phyloP scores from a whole-genome alignment of 768 basidiomycete genomes.

The Paxillus rubicundulus region DNA sequence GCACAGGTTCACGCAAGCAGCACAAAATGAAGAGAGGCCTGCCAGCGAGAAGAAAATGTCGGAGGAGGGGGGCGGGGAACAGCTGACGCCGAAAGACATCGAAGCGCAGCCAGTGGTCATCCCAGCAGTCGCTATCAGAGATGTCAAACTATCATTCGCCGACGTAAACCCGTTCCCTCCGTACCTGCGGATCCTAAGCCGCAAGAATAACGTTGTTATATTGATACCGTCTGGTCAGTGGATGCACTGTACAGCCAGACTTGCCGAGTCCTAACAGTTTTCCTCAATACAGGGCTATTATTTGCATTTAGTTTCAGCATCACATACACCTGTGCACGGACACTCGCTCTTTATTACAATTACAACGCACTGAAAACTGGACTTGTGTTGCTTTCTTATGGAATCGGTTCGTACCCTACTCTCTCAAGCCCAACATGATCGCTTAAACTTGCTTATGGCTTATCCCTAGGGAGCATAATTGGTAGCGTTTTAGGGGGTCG shows the following conservation, averaged over 20 bases:
- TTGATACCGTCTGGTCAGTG: conserved; percentile 38
- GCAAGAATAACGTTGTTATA: conserved; percentile 66
- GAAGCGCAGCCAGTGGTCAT: conserved; percentile 15
- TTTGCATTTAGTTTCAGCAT: conserved; percentile 73
- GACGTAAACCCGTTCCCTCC: conserved; percentile 77
- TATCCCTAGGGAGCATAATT: conserved; percentile 42
- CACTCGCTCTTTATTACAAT: conserved; percentile 59
- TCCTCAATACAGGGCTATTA: conserved; percentile 47
- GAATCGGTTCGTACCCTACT: conserved; percentile 48
- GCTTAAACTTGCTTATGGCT: too few species aligned
- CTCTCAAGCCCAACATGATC: not conserved
- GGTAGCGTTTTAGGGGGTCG: conserved; percentile 60
- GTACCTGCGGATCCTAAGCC: conserved; percentile 53
- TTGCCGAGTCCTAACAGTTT: not conserved
- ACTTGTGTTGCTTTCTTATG: conserved; percentile 72
- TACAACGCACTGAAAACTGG: conserved; percentile 76
- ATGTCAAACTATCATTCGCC: conserved; percentile 54
- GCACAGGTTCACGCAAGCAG: not conserved
- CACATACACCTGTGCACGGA: conserved; percentile 72
- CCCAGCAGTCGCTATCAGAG: conserved; percentile 17
- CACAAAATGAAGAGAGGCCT: conserved; percentile 4
- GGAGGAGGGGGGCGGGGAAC: not conserved
- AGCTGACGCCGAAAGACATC: conserved; percentile 23
- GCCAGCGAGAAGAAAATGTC: conserved; percentile 7
- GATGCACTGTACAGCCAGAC: not conserved